Conservation (phyloP, 495 filamentous ascomycete genomes). For the Tuber brumale region DNA sequence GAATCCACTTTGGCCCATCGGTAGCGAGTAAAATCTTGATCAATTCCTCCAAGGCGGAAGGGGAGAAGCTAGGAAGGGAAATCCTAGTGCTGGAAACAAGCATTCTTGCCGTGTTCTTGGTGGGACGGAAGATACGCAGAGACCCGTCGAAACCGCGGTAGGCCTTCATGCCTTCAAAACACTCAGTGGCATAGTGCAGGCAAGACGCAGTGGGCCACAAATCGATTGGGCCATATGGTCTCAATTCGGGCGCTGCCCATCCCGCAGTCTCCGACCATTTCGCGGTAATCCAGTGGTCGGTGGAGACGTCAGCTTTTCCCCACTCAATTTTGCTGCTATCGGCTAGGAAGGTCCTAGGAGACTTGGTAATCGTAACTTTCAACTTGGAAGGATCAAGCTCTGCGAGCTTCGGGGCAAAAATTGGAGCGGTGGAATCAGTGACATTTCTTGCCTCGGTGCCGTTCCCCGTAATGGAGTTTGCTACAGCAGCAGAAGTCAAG, state of each 20-base stretch:
- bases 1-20: slow-evolving; percentile 74
- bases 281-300: slow-evolving; percentile 84
- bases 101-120: slow-evolving; percentile 70
- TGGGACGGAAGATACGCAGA: slow-evolving; percentile 77
- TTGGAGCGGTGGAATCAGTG: slow-evolving; percentile 2
- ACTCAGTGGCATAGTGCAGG: slow-evolving; percentile 86
- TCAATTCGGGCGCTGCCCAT: slow-evolving; percentile 72
- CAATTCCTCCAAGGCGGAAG: slow-evolving; percentile 64
- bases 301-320: slow-evolving; percentile 56
- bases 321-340: slow-evolving; percentile 49
- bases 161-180: slow-evolving; percentile 84
- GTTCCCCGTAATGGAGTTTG: slow-evolving; percentile 10
- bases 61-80: slow-evolving; percentile 68
- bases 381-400: slow-evolving; percentile 68
- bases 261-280: slow-evolving; percentile 61
- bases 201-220: slow-evolving; percentile 79
- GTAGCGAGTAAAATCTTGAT: slow-evolving; percentile 62
- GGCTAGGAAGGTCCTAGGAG: slow-evolving; percentile 60
- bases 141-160: slow-evolving; percentile 78
- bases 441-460: slow-evolving; percentile 6
- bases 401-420: slow-evolving; percentile 11
- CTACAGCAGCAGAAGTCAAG: slow-evolving; percentile 8
- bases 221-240: slow-evolving; percentile 70
- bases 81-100: slow-evolving; percentile 64
- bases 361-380: slow-evolving; percentile 59